These are phyloP conservation scores for Citrus maxima DNA, from an alignment of 345 rosid species.

Conservation along the genomic window DNA sequence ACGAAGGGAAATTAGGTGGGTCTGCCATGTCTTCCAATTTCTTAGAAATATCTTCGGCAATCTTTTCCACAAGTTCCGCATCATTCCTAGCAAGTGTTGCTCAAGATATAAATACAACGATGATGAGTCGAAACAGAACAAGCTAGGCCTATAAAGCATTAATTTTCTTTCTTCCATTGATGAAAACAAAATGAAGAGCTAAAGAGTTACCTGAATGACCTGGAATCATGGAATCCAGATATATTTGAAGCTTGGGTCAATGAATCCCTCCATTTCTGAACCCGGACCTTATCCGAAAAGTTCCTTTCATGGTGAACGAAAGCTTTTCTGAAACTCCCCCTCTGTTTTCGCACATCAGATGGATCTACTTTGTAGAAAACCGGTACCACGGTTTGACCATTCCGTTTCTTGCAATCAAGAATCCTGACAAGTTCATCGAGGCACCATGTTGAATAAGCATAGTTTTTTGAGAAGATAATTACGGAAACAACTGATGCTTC, in stretches of 20 bases:
- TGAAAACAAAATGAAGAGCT: no score
- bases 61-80: neutral
- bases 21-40: no score
- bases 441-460: neutral
- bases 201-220: neutral
- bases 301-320: neutral
- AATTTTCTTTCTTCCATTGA: no score
- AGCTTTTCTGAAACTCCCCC: neutral
- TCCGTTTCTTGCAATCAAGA: neutral
- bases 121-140: no score
- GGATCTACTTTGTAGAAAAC: slow-evolving; percentile 4
- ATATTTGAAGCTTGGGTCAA: neutral
- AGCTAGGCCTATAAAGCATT: no score
- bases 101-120: no score
- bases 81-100: neutral
- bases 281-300: neutral
- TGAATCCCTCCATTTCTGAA: neutral
- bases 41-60: no score
- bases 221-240: neutral
- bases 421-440: slow-evolving; percentile 2
- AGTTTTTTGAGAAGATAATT: neutral
- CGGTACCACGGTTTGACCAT: neutral
- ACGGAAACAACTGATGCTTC: neutral
- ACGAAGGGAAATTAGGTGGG: neutral
- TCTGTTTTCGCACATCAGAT: neutral